Evolutionary conservation across 495 filamentous ascomycete species (phyloP), one percentile per base, ranked within the genome.

Genomic region (Durotheca rogersii): DNA sequence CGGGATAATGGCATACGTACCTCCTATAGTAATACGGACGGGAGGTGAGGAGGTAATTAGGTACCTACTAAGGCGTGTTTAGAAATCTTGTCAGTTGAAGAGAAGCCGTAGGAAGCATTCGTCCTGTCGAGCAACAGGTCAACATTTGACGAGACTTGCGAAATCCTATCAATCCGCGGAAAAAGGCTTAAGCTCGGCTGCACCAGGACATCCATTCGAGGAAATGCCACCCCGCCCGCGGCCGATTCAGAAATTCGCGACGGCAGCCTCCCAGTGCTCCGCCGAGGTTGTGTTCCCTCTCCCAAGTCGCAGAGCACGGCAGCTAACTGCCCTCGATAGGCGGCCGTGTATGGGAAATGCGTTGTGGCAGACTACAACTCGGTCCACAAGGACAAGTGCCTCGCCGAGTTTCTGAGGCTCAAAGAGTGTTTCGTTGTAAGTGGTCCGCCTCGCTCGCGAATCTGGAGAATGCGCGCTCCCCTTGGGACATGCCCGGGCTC

Each of bases 371-470:
- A 99, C 65, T 97, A 94, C 69, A 91, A 90, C 62, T 82, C 88
- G 16, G 82, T 96, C 3, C 79, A 91, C 55, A 95, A 95, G 58
- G 89, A 96, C 66, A 90, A 92, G 75, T 99, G 93, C 62, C 74
- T 77, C 2, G 82, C 81, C 39, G 89, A 96, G 62, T 97, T 99
- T 51, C 69, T 95, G 67, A 81, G 70, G 55, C 67, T 97, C 39
- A 95, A 95, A 68, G 77, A 96, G 51, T 99, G 93, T 67, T 91
- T 87, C 60, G 53, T 93, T 59, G 91, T 96, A 77, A 66, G 82
- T 61, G 30, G 18, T 41, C 14, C 17, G 7, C 38, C 17, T 27
- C 12, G 3, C 9, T n/a, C n/a, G n/a, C n/a, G n/a, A n/a, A n/a
- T n/a, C n/a, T n/a, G n/a, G n/a, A n/a, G n/a, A n/a, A n/a, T n/a